These are phyloP conservation scores for Daedaleopsis sinensis DNA, from an alignment of 768 basidiomycete species.

Conservation along the genomic window DNA sequence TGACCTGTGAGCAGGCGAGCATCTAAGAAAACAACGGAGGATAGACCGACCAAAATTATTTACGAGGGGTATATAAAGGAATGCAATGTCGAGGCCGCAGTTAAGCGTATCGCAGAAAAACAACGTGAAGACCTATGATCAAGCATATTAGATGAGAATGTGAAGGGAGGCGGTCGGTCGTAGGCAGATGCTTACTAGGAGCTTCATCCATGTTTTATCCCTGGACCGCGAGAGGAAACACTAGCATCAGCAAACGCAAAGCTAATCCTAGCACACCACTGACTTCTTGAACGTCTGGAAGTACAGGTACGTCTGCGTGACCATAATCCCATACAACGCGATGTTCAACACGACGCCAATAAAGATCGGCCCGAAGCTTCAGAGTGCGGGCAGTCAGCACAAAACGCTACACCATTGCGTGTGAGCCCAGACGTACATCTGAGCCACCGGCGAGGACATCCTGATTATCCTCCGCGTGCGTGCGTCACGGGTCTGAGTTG, in stretches of 20 bases:
- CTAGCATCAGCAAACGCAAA: background rate
- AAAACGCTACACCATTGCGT: background rate
- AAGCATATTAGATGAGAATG: background rate
- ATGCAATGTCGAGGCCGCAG: constrained; percentile 45
- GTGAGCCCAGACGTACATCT: background rate
- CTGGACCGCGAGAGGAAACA: constrained; percentile 26
- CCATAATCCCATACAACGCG: constrained; percentile 50
- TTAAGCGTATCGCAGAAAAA: constrained; percentile 54
- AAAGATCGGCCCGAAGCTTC: constrained; percentile 51
- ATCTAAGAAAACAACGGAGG: background rate
- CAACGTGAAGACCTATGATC: constrained; percentile 41
- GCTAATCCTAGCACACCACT: background rate
- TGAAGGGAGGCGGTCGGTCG: background rate
- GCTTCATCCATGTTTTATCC: constrained; percentile 48
- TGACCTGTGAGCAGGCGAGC: background rate
- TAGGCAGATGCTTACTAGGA: constrained; percentile 38
- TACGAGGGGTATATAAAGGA: constrained; percentile 51
- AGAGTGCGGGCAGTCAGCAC: background rate
- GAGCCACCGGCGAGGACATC: background rate
- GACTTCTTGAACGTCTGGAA: constrained; percentile 38
- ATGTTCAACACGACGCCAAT: constrained; percentile 48
- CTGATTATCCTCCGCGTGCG: background rate
- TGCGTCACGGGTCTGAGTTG: too few species aligned
- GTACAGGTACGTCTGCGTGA: constrained; percentile 50
- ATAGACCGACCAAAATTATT: constrained; percentile 43